A percentile compares a stretch with the other conserved stretches of the same genome.
Evolutionary conservation across 768 basidiomycete species (phyloP).

Genomic region (Agrocybe pediades): DNA sequence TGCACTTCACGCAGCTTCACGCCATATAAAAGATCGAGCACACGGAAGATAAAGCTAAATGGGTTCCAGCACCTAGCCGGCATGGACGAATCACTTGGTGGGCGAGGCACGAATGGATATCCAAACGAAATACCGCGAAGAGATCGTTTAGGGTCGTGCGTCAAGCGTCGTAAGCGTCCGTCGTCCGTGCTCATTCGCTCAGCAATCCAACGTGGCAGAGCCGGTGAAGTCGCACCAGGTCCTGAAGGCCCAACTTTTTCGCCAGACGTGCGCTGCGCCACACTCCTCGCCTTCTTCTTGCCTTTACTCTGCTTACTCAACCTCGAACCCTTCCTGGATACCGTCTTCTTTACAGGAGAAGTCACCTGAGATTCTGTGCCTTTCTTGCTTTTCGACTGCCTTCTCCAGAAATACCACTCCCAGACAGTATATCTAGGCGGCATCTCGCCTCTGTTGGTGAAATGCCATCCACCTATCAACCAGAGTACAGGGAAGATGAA

Average conservation of each 20-base stretch:
- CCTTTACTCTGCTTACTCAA: conserved; percentile 14
- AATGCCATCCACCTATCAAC: conserved; percentile 78
- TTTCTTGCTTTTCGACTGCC: not conserved
- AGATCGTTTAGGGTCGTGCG: conserved; percentile 46
- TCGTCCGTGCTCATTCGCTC: conserved; percentile 46
- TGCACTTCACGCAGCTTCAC: conserved; percentile 44
- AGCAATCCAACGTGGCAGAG: conserved; percentile 44
- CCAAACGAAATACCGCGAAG: conserved; percentile 51
- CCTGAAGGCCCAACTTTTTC: not conserved
- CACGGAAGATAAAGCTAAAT: conserved; percentile 13
- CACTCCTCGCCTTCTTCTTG: conserved; percentile 18
- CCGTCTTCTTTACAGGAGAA: conserved; percentile 1
- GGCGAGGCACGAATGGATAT: conserved; percentile 63
- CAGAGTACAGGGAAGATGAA: conserved; percentile 75
- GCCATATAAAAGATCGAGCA: conserved; percentile 46
- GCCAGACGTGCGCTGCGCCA: conserved; percentile 18
- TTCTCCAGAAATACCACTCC: conserved; percentile 49
- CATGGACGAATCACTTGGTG: conserved; percentile 27
- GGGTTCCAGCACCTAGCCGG: conserved; percentile 12
- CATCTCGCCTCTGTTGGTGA: conserved; percentile 48
- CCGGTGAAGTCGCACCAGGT: conserved; percentile 27
- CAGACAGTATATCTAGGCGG: conserved; percentile 44
- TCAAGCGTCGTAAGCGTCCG: conserved; percentile 34
- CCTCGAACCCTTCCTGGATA: conserved; percentile 9
- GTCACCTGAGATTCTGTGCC: not conserved